These are phyloP conservation scores for Chytriomyces hyalinus DNA, from an alignment of 192 early-diverging fungal species.

Conservation along the genomic window DNA sequence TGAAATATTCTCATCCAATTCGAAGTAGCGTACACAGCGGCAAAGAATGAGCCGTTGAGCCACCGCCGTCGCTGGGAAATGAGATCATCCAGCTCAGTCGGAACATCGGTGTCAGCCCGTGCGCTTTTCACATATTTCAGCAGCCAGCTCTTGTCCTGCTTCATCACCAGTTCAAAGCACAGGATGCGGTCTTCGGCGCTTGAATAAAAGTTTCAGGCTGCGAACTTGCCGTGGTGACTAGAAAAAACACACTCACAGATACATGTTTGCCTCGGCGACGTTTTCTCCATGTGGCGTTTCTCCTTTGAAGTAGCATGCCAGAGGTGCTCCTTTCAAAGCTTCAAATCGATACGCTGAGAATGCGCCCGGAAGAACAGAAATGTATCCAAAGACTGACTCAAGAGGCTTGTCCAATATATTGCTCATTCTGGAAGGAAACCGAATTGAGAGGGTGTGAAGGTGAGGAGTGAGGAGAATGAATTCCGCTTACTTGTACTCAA, in stretches of 20 bases:
- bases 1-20: slow-evolving; percentile 69
- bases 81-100: slow-evolving; percentile 72
- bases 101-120: slow-evolving; percentile 79
- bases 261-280: slow-evolving; percentile 47
- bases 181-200: slow-evolving; percentile 76
- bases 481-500: slow-evolving; percentile 70
- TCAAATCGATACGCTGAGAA: slow-evolving; percentile 80
- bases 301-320: slow-evolving; percentile 78
- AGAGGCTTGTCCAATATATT: slow-evolving; percentile 81
- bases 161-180: slow-evolving; percentile 79
- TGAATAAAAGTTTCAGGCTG: not conserved
- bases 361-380: slow-evolving; percentile 89
- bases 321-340: slow-evolving; percentile 72
- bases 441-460: not conserved
- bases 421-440: slow-evolving; percentile 70
- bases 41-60: slow-evolving; percentile 87
- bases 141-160: slow-evolving; percentile 68
- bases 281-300: slow-evolving; percentile 63
- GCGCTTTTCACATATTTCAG: slow-evolving; percentile 73
- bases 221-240: slow-evolving; percentile 42
- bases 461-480: not conserved
- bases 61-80: slow-evolving; percentile 81
- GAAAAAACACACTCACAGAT: slow-evolving; percentile 53
- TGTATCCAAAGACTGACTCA: slow-evolving; percentile 92
- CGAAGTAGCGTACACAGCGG: slow-evolving; percentile 70